Percentiles rank a stretch among this genome's conserved stretches.
Conservation (phyloP, 2,329 filamentous ascomycete species). For the Ophiostoma perfectum region DNA sequence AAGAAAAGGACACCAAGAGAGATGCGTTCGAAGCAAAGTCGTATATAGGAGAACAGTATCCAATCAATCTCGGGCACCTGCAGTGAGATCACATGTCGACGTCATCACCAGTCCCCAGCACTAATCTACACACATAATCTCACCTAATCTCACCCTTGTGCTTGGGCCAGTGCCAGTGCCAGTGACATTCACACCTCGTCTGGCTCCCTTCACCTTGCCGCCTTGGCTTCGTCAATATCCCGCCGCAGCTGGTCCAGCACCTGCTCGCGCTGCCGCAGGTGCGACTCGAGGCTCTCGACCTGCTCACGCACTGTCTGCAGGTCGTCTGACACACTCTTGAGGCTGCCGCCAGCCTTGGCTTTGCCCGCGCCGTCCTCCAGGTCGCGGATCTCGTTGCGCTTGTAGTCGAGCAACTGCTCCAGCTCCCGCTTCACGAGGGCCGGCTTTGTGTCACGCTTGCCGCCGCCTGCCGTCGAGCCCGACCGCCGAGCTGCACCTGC, state of each 20-base stretch:
- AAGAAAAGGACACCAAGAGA: neutral
- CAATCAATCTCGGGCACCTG: neutral
- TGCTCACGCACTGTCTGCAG: conserved; percentile 88
- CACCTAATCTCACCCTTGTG: neutral
- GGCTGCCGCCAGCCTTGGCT: conserved; percentile 54
- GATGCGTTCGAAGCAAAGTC: neutral
- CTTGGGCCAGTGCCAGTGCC: too few species aligned
- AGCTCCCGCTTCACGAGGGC: conserved; percentile 90
- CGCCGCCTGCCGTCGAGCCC: conserved; percentile 35
- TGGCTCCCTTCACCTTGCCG: conserved; percentile 33
- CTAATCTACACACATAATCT: neutral
- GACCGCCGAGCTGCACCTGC: conserved; percentile 57
- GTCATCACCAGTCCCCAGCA: too few species aligned
- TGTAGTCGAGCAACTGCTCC: conserved; percentile 92
- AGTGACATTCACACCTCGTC: neutral
- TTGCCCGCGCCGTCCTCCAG: conserved; percentile 66
- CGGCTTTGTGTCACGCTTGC: conserved; percentile 71
- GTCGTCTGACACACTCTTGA: conserved; percentile 79
- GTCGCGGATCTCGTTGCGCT: conserved; percentile 71
- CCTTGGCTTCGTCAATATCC: conserved; percentile 80
- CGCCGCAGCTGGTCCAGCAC: conserved; percentile 68
- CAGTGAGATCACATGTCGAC: neutral
- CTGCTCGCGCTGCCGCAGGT: conserved; percentile 70
- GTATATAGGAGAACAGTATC: neutral
- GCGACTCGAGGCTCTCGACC: conserved; percentile 80